Evolutionary conservation across 495 filamentous ascomycete genomes (phyloP).

Genomic region (Cladorrhinum samala): DNA sequence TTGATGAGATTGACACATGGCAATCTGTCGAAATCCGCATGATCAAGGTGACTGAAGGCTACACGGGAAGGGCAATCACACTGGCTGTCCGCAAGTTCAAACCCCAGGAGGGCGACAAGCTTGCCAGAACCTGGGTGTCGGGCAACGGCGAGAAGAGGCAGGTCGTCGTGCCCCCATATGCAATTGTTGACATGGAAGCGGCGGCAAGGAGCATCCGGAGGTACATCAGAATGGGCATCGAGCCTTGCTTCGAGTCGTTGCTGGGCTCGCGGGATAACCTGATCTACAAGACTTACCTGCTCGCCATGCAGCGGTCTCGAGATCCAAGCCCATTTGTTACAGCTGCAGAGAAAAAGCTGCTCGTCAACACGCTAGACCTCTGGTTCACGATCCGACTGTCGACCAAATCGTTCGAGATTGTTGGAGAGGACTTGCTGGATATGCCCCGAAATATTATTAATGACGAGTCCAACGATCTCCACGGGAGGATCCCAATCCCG

Average conservation of each 20-base stretch:
- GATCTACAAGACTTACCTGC: constrained; percentile 37
- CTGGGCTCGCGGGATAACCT: constrained; percentile 32
- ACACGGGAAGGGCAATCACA: constrained; percentile 34
- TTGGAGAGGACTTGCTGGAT: constrained; percentile 48
- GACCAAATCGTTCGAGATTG: constrained; percentile 50
- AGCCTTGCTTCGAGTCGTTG: constrained; percentile 35
- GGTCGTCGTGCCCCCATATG: constrained; percentile 39
- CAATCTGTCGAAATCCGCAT: constrained; percentile 32
- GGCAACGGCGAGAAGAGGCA: constrained; percentile 27
- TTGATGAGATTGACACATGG: constrained; percentile 47
- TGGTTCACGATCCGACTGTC: constrained; percentile 55
- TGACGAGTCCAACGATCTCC: constrained; percentile 43
- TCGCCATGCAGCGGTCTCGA: constrained; percentile 32
- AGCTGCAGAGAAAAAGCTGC: constrained; percentile 34
- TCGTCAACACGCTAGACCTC: constrained; percentile 45
- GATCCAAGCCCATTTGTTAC: constrained; percentile 21
- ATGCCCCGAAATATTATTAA: constrained; percentile 42
- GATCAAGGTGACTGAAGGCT: constrained; percentile 44
- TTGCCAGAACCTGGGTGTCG: constrained; percentile 42
- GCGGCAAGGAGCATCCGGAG: constrained; percentile 34
- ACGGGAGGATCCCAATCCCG: constrained; percentile 48
- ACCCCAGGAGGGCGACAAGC: constrained; percentile 41
- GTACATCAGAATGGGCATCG: constrained; percentile 37
- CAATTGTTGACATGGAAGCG: constrained; percentile 44
- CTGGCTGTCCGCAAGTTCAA: constrained; percentile 42